Conservation (phyloP, 768 basidiomycete species). For the Boletus rubroflammeus region DNA sequence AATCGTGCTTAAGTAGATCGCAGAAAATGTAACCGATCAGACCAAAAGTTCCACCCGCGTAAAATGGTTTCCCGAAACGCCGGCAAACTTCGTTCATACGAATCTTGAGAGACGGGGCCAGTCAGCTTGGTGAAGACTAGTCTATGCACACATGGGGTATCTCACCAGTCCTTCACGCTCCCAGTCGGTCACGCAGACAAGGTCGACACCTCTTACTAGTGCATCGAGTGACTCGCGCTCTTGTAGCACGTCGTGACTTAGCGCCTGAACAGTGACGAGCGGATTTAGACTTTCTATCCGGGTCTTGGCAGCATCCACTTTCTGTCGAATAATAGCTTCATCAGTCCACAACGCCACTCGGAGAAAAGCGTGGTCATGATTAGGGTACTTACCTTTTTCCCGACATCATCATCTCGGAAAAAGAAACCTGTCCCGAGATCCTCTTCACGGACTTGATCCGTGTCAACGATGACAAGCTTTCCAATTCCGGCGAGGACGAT, state of each 20-base stretch:
- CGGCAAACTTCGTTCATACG: conserved; percentile 79
- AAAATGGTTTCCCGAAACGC: conserved; percentile 71
- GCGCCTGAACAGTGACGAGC: conserved; percentile 75
- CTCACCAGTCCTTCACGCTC: conserved; percentile 68
- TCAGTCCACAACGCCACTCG: conserved; percentile 37
- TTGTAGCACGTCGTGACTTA: conserved; percentile 48
- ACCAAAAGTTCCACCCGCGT: conserved; percentile 90
- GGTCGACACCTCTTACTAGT: conserved; percentile 64
- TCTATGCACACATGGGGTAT: conserved; percentile 7
- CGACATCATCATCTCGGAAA: conserved; percentile 90
- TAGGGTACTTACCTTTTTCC: conserved; percentile 69
- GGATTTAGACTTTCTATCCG: conserved; percentile 91
- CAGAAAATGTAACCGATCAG: conserved; percentile 92
- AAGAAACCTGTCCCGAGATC: conserved; percentile 94
- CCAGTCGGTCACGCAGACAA: conserved; percentile 87
- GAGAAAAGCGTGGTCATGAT: background rate
- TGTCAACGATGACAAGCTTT: conserved; percentile 80
- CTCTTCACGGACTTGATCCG: conserved; percentile 67
- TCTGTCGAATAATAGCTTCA: conserved; percentile 43
- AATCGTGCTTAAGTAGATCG: conserved; percentile 84
- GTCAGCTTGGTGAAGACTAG: conserved; percentile 3
- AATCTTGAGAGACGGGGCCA: conserved; percentile 45
- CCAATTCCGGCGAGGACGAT: conserved; percentile 97
- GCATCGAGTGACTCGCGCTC: conserved; percentile 52
- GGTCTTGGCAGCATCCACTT: conserved; percentile 78